phyloP scores from a whole-genome alignment of 106 monocot species.

The Acanthochlamys bracteata region DNA sequence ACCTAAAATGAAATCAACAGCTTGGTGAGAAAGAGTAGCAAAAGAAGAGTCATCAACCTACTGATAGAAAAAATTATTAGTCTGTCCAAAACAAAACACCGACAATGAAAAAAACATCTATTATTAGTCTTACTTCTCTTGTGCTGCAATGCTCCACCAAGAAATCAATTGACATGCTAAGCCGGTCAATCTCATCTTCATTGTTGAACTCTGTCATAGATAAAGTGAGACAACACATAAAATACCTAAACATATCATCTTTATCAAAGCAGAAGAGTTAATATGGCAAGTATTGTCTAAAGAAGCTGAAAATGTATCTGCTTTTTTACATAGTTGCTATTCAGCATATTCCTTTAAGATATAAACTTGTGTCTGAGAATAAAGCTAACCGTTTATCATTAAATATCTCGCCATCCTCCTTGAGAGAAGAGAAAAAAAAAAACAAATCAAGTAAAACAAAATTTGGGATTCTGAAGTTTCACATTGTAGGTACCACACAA shows the following conservation, averaged over 20 bases:
- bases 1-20: slow-evolving; percentile 69
- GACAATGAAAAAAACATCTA: not conserved
- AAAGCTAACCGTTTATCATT: no score
- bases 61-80: slow-evolving; percentile 2
- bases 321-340: not conserved
- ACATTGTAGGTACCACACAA: no score
- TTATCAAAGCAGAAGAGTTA: not conserved
- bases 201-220: slow-evolving; percentile 31
- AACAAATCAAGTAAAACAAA: no score
- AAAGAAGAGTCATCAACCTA: slow-evolving; percentile 45
- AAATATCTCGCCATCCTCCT: no score
- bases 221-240: not conserved
- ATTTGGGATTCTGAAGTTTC: no score
- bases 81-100: slow-evolving; percentile 1
- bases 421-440: no score
- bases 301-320: not conserved
- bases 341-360: no score
- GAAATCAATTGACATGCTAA: slow-evolving; percentile 56
- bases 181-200: slow-evolving; percentile 42
- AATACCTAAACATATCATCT: slow-evolving; percentile 2
- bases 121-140: slow-evolving; percentile 14
- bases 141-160: slow-evolving; percentile 40
- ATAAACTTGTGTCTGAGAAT: no score
- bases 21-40: slow-evolving; percentile 63
- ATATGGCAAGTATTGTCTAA: not conserved